phyloP scores from a whole-genome alignment of 257 asterid species.

The Fraxinus anomala region DNA sequence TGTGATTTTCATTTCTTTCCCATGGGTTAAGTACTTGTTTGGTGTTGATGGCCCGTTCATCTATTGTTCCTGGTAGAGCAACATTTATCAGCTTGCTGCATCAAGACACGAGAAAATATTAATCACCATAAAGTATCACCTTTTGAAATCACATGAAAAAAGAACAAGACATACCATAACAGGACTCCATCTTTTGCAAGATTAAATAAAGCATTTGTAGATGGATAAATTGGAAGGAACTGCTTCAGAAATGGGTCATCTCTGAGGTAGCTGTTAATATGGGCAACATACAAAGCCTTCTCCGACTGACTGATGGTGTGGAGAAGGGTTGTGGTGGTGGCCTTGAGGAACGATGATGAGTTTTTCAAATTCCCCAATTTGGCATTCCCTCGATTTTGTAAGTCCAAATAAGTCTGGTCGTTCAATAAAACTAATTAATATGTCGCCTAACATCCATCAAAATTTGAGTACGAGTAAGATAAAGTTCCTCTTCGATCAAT shows the following conservation, averaged over 20 bases:
- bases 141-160: too few species aligned
- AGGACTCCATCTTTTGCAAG: conserved; percentile 91
- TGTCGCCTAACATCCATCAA: neutral
- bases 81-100: conserved; percentile 94
- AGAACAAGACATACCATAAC: conserved; percentile 57
- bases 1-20: conserved; percentile 97
- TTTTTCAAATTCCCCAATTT: conserved; percentile 59
- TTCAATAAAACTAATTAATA: conserved; percentile 20
- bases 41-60: conserved; percentile 87
- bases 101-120: conserved; percentile 2
- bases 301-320: conserved; percentile 85
- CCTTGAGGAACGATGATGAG: conserved; percentile 82
- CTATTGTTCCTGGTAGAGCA: conserved; percentile 88
- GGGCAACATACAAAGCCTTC: conserved; percentile 88
- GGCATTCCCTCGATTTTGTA: conserved; percentile 64
- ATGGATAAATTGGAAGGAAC: conserved; percentile 84
- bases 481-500: too few species aligned
- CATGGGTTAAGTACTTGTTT: conserved; percentile 85
- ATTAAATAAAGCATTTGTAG: conserved; percentile 70
- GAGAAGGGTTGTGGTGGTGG: conserved; percentile 83
- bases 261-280: conserved; percentile 90
- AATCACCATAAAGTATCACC: too few species aligned
- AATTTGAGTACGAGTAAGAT: neutral
- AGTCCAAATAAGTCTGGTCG: conserved; percentile 73
- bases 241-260: conserved; percentile 91